Evolutionary conservation across 305 asterid genomes (phyloP).

Genomic region (Fraxinus sp.): DNA sequence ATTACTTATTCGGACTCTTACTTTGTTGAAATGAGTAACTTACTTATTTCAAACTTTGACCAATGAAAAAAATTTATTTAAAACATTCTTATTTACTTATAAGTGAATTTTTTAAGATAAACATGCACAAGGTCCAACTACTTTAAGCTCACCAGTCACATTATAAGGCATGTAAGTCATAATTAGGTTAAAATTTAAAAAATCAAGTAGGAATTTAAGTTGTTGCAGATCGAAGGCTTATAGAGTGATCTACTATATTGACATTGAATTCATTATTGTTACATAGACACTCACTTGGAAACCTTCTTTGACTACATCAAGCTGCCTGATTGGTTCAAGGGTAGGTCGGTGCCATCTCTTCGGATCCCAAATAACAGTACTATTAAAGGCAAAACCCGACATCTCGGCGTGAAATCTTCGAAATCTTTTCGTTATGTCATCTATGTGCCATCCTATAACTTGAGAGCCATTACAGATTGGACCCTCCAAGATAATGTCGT

Average conservation of each 20-base stretch:
- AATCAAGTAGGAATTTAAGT: not conserved
- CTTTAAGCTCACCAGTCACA: not conserved
- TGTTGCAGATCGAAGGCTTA: not conserved
- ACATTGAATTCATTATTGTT: not conserved
- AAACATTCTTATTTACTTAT: not conserved
- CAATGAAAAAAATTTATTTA: not conserved
- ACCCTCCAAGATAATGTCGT: slow-evolving; percentile 49
- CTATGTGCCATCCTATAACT: slow-evolving; percentile 76
- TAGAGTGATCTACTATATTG: not conserved
- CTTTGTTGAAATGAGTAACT: not conserved
- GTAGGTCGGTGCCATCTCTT: slow-evolving; percentile 70
- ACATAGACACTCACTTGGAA: slow-evolving; percentile 53
- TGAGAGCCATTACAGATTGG: slow-evolving; percentile 71
- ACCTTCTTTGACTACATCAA: slow-evolving; percentile 40
- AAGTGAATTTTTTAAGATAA: not conserved
- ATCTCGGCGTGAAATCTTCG: slow-evolving; percentile 60
- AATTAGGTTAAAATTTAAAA: not conserved
- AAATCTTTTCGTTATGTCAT: slow-evolving; percentile 28
- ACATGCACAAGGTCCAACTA: not conserved
- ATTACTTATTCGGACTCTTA: not conserved
- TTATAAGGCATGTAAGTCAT: not conserved
- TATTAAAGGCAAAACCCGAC: slow-evolving; percentile 75
- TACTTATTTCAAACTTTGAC: not conserved
- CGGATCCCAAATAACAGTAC: slow-evolving; percentile 78
- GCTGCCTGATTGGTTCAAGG: slow-evolving; percentile 61